Evolutionary conservation across 1,284 basidiomycete genomes (phyloP).

Genomic region (Meripilus lineatus): DNA sequence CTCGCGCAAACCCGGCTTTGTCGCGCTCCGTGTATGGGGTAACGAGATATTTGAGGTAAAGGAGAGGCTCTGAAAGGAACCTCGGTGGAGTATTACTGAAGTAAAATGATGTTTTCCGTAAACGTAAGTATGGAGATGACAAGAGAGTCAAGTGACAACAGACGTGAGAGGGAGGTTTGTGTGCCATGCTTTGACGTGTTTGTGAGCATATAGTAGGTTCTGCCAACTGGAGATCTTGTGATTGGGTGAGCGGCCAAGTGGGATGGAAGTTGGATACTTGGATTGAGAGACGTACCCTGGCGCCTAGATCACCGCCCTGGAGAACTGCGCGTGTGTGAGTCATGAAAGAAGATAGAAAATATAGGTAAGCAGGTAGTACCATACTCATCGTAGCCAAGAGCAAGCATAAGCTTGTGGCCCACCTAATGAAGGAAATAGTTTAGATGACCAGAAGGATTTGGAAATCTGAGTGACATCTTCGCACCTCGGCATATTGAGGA

Average conservation of each 20-base stretch:
- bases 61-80: constrained; percentile 14
- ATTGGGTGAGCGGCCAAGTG: neutral
- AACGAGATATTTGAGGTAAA: constrained; percentile 22
- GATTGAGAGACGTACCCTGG: constrained; percentile 22
- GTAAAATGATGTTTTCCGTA: no score
- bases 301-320: constrained; percentile 46
- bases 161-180: constrained; percentile 5
- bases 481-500: constrained; percentile 25
- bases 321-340: constrained; percentile 27
- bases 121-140: neutral
- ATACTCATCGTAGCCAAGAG: constrained; percentile 43
- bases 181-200: constrained; percentile 11
- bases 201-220: constrained; percentile 1
- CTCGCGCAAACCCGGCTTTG: constrained; percentile 13
- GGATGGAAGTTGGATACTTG: neutral
- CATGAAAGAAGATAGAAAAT: neutral
- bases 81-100: neutral
- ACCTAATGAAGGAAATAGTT: constrained; percentile 29
- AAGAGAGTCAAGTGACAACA: no score
- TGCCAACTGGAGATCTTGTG: neutral
- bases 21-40: constrained; percentile 22
- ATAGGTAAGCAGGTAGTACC: constrained; percentile 24
- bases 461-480: neutral
- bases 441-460: no score
- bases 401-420: constrained; percentile 40